A percentile compares a stretch with the other conserved stretches of the same genome.
Conservation (phyloP, 73 alveolate genomes). For the Paraurostyla sp. region DNA sequence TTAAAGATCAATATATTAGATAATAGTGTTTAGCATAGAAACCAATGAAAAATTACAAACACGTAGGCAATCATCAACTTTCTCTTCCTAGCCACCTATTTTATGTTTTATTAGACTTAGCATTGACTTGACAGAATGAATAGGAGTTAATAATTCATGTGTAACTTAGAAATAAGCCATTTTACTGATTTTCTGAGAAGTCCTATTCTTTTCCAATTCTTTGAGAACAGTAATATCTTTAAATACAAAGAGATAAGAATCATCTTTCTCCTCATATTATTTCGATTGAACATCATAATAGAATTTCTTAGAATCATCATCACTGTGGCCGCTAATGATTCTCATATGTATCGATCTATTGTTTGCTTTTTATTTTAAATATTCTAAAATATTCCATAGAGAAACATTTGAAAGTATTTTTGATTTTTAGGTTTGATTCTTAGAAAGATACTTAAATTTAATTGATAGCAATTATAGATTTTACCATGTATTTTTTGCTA, state of each 20-base stretch:
- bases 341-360: conserved; percentile 6
- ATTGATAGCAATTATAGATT: no score
- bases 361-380: no score
- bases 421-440: no score
- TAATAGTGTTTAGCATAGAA: conserved; percentile 10
- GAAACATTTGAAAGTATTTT: no score
- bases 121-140: conserved; percentile 4
- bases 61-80: background rate
- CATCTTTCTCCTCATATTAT: background rate
- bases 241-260: conserved; percentile 26
- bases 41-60: background rate
- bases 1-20: background rate
- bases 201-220: background rate
- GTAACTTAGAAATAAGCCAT: conserved; percentile 42
- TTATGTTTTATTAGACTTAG: background rate
- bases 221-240: conserved; percentile 11
- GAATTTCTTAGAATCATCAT: no score
- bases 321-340: background rate
- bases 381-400: no score
- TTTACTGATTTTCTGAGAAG: conserved; percentile 12
- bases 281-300: conserved; percentile 31
- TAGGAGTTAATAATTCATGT: conserved; percentile 31
- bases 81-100: background rate
- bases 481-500: no score
- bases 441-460: no score